Base-by-base conservation (phyloP, 169 alveolate species). In the Plasmodium gonderi region DNA sequence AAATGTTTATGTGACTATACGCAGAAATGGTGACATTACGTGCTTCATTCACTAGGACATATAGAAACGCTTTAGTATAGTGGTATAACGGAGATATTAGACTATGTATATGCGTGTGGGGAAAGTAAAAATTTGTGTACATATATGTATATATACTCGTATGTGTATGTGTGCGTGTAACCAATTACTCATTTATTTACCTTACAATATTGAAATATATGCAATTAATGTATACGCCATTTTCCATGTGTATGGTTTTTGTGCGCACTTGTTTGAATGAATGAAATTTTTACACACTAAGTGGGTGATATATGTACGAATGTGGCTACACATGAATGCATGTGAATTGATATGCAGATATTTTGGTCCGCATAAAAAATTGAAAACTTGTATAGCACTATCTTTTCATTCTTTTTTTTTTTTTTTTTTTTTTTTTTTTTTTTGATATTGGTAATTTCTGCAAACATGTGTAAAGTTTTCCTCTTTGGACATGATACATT, bases 381-480 rank as follows among this genome's bases (percentile, higher is more conserved):
- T 29, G 20, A 51, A 51, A 20, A 51, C 14, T 17, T 51, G 68
- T 51, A 51, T 51, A 51, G 33, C 68, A 51, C 68, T 51, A 51
- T 51, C 68, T 51, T 51, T 51, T 51, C 68, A 51, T 51, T 51
- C 20, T n/a, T n/a, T n/a, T n/a, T n/a, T n/a, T n/a, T n/a, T n/a
- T n/a, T n/a, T n/a, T n/a, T n/a, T n/a, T n/a, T n/a, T n/a, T n/a
- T n/a, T n/a, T n/a, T n/a, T n/a, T n/a, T n/a, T n/a, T 7, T 38
- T 72, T 72, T 20, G 29, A 33, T 40, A 2, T 72, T 72, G 40
- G 64, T 14, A 31, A 79, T 79, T 64, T n/a, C 64, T 54, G 78
- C 49, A 79, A 60, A 79, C n/a, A 65, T 54, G 51, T 79, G 23
- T n/a, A 54, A 54, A 14, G 42, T 64, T 79, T 60, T 79, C 65